Evolutionary conservation across 768 basidiomycete species (phyloP).

Genomic region (Rhizopogon vulgaris): DNA sequence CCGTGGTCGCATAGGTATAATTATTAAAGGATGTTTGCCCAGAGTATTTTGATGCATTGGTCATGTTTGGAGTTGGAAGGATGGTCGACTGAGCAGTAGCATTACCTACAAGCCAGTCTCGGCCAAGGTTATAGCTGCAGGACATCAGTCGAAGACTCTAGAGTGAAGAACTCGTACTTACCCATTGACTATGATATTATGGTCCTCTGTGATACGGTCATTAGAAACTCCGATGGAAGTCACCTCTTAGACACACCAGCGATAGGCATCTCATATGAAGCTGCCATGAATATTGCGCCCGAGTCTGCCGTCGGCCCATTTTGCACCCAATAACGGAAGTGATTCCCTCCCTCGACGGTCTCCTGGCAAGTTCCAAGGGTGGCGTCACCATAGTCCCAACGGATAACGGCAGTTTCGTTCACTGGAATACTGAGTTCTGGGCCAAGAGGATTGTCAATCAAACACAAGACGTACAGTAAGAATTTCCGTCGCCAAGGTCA

Average conservation of each 20-base stretch:
- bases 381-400: slow-evolving; percentile 80
- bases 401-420: slow-evolving; percentile 79
- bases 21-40: slow-evolving; percentile 59
- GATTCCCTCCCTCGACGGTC: slow-evolving; percentile 80
- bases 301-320: slow-evolving; percentile 59
- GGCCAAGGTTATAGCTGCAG: slow-evolving; percentile 67
- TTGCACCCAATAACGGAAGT: slow-evolving; percentile 87
- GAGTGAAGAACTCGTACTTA: slow-evolving; percentile 20
- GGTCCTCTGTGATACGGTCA: slow-evolving; percentile 33
- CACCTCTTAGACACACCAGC: slow-evolving; percentile 32
- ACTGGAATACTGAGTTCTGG: slow-evolving; percentile 31
- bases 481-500: slow-evolving; percentile 80
- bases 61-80: slow-evolving; percentile 18
- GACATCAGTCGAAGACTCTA: background rate
- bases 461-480: slow-evolving; percentile 43
- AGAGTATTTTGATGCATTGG: slow-evolving; percentile 51
- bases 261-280: slow-evolving; percentile 67
- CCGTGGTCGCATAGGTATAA: slow-evolving; percentile 69
- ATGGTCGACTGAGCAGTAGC: slow-evolving; percentile 45
- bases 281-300: slow-evolving; percentile 70
- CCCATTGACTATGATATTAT: slow-evolving; percentile 73
- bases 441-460: background rate
- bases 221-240: background rate
- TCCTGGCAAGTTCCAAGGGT: slow-evolving; percentile 82
- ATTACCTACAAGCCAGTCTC: slow-evolving; percentile 85